Conservation (phyloP, 2,329 filamentous ascomycete species). For the Erysiphe neolycopersici region DNA sequence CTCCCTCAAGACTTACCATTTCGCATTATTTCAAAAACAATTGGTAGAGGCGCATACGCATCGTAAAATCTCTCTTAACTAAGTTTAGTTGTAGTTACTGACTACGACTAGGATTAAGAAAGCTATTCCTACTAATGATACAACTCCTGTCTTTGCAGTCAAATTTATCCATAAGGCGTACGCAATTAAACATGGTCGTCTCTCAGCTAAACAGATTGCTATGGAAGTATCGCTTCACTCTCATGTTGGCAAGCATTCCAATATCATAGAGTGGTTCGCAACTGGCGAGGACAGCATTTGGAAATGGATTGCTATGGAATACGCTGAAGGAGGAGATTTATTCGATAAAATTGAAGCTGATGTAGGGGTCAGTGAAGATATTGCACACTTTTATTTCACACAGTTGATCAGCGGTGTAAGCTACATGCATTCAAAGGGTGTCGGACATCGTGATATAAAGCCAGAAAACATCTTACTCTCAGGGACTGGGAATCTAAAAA, state of each 20-base stretch:
- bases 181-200: slow-evolving; percentile 64
- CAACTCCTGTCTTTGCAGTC: slow-evolving; percentile 68
- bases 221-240: slow-evolving; percentile 83
- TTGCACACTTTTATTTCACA: slow-evolving; percentile 87
- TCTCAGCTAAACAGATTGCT: slow-evolving; percentile 67
- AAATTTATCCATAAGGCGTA: slow-evolving; percentile 98
- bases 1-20: slow-evolving; percentile 71
- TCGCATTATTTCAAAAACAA: slow-evolving; percentile 83
- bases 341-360: slow-evolving; percentile 99
- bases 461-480: slow-evolving; percentile 90
- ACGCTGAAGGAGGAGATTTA: slow-evolving; percentile 78
- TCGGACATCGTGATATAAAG: slow-evolving; percentile 77
- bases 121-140: slow-evolving; percentile 44
- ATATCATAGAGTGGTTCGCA: slow-evolving; percentile 81
- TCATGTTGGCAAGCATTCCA: slow-evolving; percentile 66
- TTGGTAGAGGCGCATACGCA: slow-evolving; percentile 88
- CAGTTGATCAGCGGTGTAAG: slow-evolving; percentile 75
- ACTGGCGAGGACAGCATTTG: slow-evolving; percentile 65
- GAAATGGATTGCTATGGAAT: slow-evolving; percentile 98
- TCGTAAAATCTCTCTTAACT: slow-evolving; percentile 32
- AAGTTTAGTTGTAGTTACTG: slow-evolving; percentile 2
- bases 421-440: slow-evolving; percentile 89
- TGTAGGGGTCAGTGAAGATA: slow-evolving; percentile 75
- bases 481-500: slow-evolving; percentile 61
- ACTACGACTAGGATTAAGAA: slow-evolving; percentile 36